Base-by-base conservation (phyloP, 495 filamentous ascomycete species). In the Podospora sp. region DNA sequence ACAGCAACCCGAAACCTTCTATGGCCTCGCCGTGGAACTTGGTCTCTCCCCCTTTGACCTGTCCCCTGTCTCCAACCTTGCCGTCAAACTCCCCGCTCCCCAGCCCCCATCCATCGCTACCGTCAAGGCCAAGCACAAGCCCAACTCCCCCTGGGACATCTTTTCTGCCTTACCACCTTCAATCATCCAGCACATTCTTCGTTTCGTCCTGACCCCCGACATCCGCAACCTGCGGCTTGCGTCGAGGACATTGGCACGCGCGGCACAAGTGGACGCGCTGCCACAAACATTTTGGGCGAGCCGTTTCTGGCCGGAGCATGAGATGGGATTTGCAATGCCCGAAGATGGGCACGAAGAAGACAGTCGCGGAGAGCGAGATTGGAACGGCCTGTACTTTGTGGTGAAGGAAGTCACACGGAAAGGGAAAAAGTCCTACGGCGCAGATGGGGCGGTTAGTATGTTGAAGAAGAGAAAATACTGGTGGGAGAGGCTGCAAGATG, bases 311-410 rank as follows among this genome's bases (percentile, higher is more conserved):
- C 62, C 60, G 20, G 21, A 33, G 4, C 63, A 66, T n/a, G 68
- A 73, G 58, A 67, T 73, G 62, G 71, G 65, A 16, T 70, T 68
- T 33, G 68, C 63, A 16, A 20, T 65, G 21, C 68, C 68, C 2
- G 40, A 46, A 18, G 40, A 46, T 46, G 40, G 5, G 12, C 16
- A 46, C 40, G 9, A 46, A 2, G 40, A 46, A 2, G 40, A 46
- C 11, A 18, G 40, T 14, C 40, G 16, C 14, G 40, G 40, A 5
- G 56, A 59, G 24, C 2, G 56, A 7, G 71, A 73, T 25, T 71
- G 69, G 69, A 35, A 67, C 16, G 57, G 49, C 11, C n/a, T 73
- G 24, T 73, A 73, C 49, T 73, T 73, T 35, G 24, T 60, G 16
- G 22, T 64, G 3, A 62, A 52, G n/a, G 14, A 20, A 57, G 40